A percentile compares a stretch with the other conserved stretches of the same genome.
Evolutionary conservation across 139 green algal genomes (phyloP).

Genomic region (Raphidocelis subcapitata): DNA sequence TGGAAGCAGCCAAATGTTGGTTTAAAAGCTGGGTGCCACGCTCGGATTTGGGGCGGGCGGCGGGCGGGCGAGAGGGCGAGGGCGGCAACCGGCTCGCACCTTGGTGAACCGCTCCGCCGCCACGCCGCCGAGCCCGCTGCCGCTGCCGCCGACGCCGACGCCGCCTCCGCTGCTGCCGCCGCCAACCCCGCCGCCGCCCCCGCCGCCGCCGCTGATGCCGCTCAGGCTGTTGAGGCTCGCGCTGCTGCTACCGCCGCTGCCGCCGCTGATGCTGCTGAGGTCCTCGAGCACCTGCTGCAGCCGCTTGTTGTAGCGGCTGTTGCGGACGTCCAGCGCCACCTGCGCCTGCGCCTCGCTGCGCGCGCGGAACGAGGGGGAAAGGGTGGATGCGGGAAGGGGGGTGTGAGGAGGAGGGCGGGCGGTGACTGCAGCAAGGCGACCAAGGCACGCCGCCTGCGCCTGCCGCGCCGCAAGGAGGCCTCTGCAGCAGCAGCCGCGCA

Average conservation of each 20-base stretch:
- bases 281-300: slow-evolving; percentile 23
- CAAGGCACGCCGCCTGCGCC: background rate
- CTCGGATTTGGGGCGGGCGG: too few relatives aligned
- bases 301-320: slow-evolving; percentile 46
- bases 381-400: too few relatives aligned
- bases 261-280: slow-evolving; percentile 7
- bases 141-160: background rate
- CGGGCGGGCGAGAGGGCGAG: too few relatives aligned
- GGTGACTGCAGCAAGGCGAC: too few relatives aligned
- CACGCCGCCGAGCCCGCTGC: slow-evolving; percentile 6
- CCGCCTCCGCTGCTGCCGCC: background rate
- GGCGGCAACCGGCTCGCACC: too few relatives aligned
- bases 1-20: too few relatives aligned
- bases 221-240: background rate
- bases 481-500: too few relatives aligned
- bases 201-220: background rate
- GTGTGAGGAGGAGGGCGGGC: too few relatives aligned
- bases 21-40: too few relatives aligned
- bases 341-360: slow-evolving; percentile 49
- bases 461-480: background rate
- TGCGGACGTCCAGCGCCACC: slow-evolving; percentile 62
- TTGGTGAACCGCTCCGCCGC: background rate
- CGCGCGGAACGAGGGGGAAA: background rate
- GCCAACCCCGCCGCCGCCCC: background rate
- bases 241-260: background rate